Conservation (phyloP, 73 alveolate genomes). For the Paramecium primaurelia region DNA sequence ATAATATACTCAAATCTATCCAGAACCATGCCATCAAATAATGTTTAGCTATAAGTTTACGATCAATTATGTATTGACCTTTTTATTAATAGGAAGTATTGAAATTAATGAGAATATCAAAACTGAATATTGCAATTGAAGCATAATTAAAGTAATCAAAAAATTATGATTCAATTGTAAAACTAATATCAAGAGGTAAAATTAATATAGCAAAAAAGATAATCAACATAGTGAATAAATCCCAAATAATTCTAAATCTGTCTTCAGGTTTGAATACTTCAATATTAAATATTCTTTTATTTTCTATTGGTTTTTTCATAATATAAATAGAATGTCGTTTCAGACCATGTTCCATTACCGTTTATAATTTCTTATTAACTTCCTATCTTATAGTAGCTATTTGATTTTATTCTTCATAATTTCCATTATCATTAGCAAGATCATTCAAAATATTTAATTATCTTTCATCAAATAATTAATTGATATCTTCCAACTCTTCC, state of each 20-base stretch:
- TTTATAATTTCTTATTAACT: neutral
- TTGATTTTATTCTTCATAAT: neutral
- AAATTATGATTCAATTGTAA: neutral
- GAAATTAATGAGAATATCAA: neutral
- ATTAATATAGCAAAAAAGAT: neutral
- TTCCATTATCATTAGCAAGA: neutral
- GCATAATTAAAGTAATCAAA: neutral
- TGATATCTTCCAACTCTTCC: constrained; percentile 12
- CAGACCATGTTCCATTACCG: neutral
- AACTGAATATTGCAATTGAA: constrained; percentile 3
- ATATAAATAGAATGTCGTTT: neutral
- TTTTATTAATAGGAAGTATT: neutral
- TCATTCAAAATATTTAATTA: constrained; percentile 18
- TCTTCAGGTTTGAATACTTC: neutral
- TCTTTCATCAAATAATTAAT: constrained; percentile 20
- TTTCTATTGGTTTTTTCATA: neutral
- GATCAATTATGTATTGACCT: neutral
- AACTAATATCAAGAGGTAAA: constrained; percentile 1
- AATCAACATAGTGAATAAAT: constrained; percentile 11
- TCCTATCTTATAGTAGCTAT: neutral
- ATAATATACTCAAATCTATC: constrained; percentile 52
- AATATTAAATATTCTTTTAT: neutral
- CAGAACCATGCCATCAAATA: constrained; percentile 75
- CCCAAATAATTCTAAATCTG: constrained; percentile 15
- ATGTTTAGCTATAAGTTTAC: neutral